phyloP scores from a whole-genome alignment of 768 basidiomycete species.

The Amanita muscaria region DNA sequence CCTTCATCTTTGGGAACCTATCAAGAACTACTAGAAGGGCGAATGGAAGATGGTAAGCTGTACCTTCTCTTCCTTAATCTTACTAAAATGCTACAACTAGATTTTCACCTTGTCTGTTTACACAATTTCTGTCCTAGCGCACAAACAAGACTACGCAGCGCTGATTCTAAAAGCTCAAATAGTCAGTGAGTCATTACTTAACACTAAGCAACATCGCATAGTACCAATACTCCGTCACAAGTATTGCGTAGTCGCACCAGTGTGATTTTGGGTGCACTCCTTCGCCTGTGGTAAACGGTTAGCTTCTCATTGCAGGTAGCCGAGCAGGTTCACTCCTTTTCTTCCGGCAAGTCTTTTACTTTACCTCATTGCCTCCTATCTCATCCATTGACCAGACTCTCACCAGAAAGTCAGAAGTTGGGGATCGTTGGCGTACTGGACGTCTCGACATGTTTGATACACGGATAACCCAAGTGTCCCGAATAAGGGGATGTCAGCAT shows the following conservation, averaged over 20 bases:
- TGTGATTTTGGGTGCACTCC: constrained; percentile 47
- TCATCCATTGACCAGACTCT: background rate
- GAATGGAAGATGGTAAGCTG: constrained; percentile 55
- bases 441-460: constrained; percentile 42
- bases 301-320: constrained; percentile 61
- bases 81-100: constrained; percentile 23
- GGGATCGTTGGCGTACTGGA: constrained; percentile 27
- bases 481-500: constrained; percentile 34
- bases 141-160: constrained; percentile 12
- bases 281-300: constrained; percentile 42
- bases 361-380: background rate
- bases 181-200: constrained; percentile 30
- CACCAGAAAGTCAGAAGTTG: background rate
- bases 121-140: constrained; percentile 19
- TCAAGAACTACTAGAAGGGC: constrained; percentile 61
- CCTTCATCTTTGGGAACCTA: constrained; percentile 55
- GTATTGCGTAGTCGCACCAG: constrained; percentile 63
- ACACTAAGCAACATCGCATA: background rate
- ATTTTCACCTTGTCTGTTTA: constrained; percentile 45
- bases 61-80: too few relatives aligned
- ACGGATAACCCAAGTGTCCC: constrained; percentile 55
- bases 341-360: constrained; percentile 33
- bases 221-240: constrained; percentile 23
- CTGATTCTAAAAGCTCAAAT: constrained; percentile 46
- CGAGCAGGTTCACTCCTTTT: constrained; percentile 57